These are phyloP conservation scores for Saccharomycopsis hybrid DNA, from an alignment of 1,139 yeast species.

Conservation along the genomic window DNA sequence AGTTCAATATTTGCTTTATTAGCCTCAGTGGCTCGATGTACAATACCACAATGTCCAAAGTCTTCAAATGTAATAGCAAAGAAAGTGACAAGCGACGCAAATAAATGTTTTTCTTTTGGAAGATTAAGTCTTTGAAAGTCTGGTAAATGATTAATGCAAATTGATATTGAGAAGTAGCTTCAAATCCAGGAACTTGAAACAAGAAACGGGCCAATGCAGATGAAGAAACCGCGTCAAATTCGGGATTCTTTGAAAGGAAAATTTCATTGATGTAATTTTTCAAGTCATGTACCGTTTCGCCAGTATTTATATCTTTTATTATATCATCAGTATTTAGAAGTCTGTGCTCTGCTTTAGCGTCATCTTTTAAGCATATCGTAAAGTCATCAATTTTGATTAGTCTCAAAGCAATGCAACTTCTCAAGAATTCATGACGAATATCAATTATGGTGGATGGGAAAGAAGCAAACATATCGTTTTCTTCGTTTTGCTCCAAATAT, in stretches of 20 bases:
- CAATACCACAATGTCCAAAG: constrained; percentile 38
- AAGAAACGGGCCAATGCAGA: constrained; percentile 41
- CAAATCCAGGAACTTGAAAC: constrained; percentile 33
- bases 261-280: constrained; percentile 29
- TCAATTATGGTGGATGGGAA: constrained; percentile 43
- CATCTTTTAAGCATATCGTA: constrained; percentile 41
- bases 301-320: constrained; percentile 26
- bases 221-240: constrained; percentile 48
- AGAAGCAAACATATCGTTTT: constrained; percentile 38
- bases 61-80: constrained; percentile 35
- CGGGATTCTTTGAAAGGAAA: constrained; percentile 43
- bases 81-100: constrained; percentile 45
- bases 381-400: constrained; percentile 38
- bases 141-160: constrained; percentile 32
- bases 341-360: constrained; percentile 32
- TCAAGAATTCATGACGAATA: constrained; percentile 50
- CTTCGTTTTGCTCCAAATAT: constrained; percentile 5
- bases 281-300: constrained; percentile 26
- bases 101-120: constrained; percentile 36
- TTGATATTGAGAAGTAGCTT: constrained; percentile 38
- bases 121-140: constrained; percentile 36
- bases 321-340: constrained; percentile 28
- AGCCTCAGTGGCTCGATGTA: constrained; percentile 26
- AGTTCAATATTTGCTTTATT: constrained; percentile 29
- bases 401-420: constrained; percentile 42